Evolutionary conservation across 139 green algal genomes (phyloP).

Genomic region (Coelastrella sp.): DNA sequence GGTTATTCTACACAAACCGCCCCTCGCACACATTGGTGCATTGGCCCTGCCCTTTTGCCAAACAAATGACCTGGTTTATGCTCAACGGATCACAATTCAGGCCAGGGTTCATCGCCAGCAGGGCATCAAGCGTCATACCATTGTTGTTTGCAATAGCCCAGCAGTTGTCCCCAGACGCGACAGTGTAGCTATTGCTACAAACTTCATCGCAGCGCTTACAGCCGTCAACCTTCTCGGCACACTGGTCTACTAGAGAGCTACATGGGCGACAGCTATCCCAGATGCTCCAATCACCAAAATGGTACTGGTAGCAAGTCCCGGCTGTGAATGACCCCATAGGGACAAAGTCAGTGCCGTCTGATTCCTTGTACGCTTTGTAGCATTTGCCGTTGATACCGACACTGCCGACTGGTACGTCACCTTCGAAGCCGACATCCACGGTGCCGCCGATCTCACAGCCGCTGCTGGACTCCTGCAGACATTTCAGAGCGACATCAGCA

Average conservation of each 20-base stretch:
- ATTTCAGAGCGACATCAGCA: too few relatives aligned
- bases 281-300: background rate
- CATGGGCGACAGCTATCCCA: background rate
- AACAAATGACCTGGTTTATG: background rate
- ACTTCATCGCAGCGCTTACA: background rate
- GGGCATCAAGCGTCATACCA: background rate
- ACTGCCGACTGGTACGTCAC: background rate
- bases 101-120: background rate
- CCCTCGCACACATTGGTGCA: conserved; percentile 7
- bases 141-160: background rate
- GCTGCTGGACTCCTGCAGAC: conserved; percentile 1
- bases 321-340: background rate
- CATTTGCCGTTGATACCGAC: conserved; percentile 3
- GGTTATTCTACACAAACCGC: too few relatives aligned
- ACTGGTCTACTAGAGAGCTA: background rate
- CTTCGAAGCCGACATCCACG: background rate
- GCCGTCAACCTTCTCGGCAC: background rate
- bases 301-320: background rate
- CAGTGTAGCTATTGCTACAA: background rate
- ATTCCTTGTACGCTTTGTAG: too few relatives aligned
- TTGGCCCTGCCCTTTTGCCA: background rate
- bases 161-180: background rate
- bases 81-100: conserved; percentile 5
- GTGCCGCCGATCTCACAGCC: background rate
- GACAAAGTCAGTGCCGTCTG: too few relatives aligned